Evolutionary conservation across 1,284 basidiomycete genomes (phyloP), one percentile per base, ranked within the genome.

Genomic region (Limonomyces culmigenus): DNA sequence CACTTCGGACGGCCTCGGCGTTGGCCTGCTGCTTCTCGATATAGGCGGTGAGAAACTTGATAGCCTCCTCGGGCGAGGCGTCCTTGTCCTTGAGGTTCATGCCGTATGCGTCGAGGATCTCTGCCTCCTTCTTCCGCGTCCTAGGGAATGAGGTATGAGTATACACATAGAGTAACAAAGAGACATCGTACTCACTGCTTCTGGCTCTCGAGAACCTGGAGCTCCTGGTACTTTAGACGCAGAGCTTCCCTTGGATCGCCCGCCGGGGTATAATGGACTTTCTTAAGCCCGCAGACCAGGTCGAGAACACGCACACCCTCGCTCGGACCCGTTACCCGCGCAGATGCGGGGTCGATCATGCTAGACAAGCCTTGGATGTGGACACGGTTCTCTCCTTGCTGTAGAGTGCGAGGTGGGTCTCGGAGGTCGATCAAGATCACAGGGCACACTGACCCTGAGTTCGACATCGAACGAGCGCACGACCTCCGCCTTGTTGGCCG

Each of bases 371-470:
- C 55, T 18, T 43, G 52, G 30, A 72, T 64, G 35, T 59, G 52
- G 34, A 72, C 44, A 42, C 62, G 61, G 42, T 63, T 71, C 36
- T 58, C 59, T 1, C 69, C 70, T 38, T 52, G 51, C 69, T 71
- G 37, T 34, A 39, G 17, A 3, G 14, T 10, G 5, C 14, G 5
- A 29, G n/a, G 5, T 29, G 3, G 14, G 5, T 5, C 25, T 14
- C 32, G 19, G 12, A 3, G 21, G 5, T n/a, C 34, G 15, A 11
- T 20, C 19, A 41, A 23, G 27, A 29, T 30, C 17, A 30, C 4
- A 17, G 13, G 19, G 6, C 5, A 41, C 48, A 36, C 39, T 27
- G 8, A 55, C 57, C 44, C 52, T 44, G 8, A 61, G 44, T 3
- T 53, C 46, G 13, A 57, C 34, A 1, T 46, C 33, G 42, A 60